These are phyloP conservation scores for Bremia lactucae DNA, from an alignment of 352 stramenopile genomes.

Conservation along the genomic window DNA sequence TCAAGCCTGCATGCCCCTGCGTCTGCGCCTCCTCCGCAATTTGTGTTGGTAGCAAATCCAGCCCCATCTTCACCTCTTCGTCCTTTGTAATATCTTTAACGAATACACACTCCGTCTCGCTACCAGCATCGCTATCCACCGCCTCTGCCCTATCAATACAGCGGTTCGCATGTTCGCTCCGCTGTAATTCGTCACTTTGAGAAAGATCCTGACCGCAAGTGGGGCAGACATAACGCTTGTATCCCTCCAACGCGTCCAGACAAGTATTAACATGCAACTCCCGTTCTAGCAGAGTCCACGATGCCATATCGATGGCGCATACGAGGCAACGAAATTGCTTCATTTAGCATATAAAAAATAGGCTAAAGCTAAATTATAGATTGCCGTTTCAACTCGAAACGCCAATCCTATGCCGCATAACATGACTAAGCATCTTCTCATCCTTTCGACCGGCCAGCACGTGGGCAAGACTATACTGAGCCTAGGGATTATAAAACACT, in stretches of 20 bases:
- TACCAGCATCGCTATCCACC: not conserved
- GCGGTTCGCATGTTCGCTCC: constrained; percentile 54
- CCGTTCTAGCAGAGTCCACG: constrained; percentile 33
- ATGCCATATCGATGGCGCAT: constrained; percentile 50
- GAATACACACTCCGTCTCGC: too few species aligned
- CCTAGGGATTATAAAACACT: constrained; percentile 92
- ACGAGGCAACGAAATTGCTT: constrained; percentile 34
- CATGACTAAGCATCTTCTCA: constrained; percentile 71
- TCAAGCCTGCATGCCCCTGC: not conserved
- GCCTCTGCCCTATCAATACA: constrained; percentile 37
- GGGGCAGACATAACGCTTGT: constrained; percentile 37
- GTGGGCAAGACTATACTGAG: constrained; percentile 96
- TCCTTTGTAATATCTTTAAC: not conserved
- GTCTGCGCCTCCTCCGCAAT: not conserved
- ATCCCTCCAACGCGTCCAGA: constrained; percentile 30
- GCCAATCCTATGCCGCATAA: not conserved
- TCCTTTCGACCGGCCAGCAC: constrained; percentile 91
- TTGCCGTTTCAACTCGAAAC: not conserved
- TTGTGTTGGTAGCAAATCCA: constrained; percentile 2
- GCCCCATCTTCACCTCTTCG: constrained; percentile 1
- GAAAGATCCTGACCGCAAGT: constrained; percentile 45
- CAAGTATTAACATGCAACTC: constrained; percentile 68
- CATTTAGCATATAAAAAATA: too few species aligned
- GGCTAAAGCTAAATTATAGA: too few species aligned
- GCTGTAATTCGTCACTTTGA: constrained; percentile 54